Conservation (phyloP, 1,139 yeast species). For the Debaryomyces sp. region DNA sequence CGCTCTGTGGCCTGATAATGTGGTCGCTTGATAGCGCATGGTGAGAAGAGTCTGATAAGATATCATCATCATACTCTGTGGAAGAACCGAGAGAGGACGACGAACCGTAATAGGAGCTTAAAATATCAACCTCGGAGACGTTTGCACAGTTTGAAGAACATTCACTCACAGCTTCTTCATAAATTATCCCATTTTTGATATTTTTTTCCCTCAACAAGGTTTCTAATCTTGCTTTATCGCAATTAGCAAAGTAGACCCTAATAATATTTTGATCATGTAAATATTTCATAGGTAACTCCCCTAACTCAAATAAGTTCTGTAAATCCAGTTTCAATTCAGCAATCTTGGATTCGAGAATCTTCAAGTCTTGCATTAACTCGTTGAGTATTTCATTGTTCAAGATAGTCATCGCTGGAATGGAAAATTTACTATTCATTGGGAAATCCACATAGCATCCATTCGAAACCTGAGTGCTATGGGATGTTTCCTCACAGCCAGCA, state of each 20-base stretch:
- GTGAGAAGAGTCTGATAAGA: conserved; percentile 21
- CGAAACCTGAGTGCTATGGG: conserved; percentile 15
- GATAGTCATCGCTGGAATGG: conserved; percentile 53
- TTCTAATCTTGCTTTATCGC: conserved; percentile 55
- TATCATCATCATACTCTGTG: conserved; percentile 21
- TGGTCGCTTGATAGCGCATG: conserved; percentile 26
- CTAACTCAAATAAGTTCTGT: conserved; percentile 43
- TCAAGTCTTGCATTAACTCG: conserved; percentile 39
- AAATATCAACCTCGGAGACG: conserved; percentile 24
- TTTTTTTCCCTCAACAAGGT: conserved; percentile 50
- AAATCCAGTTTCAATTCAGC: conserved; percentile 38
- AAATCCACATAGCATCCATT: conserved; percentile 59
- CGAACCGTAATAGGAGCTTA: conserved; percentile 23
- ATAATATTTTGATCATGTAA: conserved; percentile 35
- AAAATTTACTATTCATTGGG: conserved; percentile 38
- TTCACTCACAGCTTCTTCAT: conserved; percentile 25
- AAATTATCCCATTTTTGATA: conserved; percentile 52
- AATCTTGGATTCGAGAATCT: conserved; percentile 36
- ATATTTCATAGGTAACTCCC: conserved; percentile 53
- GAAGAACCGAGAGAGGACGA: conserved; percentile 16
- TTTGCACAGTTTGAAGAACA: conserved; percentile 1
- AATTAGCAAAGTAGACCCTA: conserved; percentile 60
- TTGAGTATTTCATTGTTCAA: conserved; percentile 50
- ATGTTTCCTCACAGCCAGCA: conserved; percentile 24
- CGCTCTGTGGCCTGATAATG: conserved; percentile 23